phyloP scores from a whole-genome alignment of 2,329 filamentous ascomycete species.

The Rosellinia necatrix region DNA sequence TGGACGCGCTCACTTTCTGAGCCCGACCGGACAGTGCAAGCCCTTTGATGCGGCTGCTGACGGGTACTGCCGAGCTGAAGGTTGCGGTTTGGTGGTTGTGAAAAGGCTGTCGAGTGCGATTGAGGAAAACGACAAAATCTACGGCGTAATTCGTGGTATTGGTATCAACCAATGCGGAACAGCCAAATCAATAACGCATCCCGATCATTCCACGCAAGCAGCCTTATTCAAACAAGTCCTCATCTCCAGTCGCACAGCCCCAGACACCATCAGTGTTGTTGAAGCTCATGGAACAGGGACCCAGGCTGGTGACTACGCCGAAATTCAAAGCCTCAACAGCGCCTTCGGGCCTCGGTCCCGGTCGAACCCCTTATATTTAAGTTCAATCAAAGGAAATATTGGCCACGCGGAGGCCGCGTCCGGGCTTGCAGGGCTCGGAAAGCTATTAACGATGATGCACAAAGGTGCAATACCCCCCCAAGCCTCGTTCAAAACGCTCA shows the following conservation, averaged over 20 bases:
- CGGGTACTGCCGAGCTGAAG: constrained; percentile 18
- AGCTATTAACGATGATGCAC: constrained; percentile 37
- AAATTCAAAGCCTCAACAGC: constrained; percentile 48
- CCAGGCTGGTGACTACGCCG: constrained; percentile 65
- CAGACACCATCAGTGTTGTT: constrained; percentile 63
- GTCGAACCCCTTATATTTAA: constrained; percentile 48
- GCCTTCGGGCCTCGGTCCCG: constrained; percentile 48
- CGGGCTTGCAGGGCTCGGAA: constrained; percentile 34
- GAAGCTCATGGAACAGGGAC: constrained; percentile 72
- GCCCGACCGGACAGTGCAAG: constrained; percentile 16
- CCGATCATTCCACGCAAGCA: constrained; percentile 27
- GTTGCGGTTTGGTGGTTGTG: constrained; percentile 16
- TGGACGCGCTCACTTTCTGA: constrained; percentile 21
- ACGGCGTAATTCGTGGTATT: constrained; percentile 25
- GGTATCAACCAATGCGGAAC: constrained; percentile 28
- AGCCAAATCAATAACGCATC: constrained; percentile 34
- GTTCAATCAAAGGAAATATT: constrained; percentile 35
- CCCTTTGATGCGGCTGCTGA: constrained; percentile 18
- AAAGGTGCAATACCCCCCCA: constrained; percentile 31
- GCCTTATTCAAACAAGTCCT: constrained; percentile 57
- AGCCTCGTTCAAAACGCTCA: constrained; percentile 35
- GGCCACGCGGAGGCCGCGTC: constrained; percentile 37
- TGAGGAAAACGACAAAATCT: constrained; percentile 25
- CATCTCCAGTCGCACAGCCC: constrained; percentile 58
- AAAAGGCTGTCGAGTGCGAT: constrained; percentile 22